Conservation (phyloP, 75 land plant species). For the Sequoiadendron giganteum region DNA sequence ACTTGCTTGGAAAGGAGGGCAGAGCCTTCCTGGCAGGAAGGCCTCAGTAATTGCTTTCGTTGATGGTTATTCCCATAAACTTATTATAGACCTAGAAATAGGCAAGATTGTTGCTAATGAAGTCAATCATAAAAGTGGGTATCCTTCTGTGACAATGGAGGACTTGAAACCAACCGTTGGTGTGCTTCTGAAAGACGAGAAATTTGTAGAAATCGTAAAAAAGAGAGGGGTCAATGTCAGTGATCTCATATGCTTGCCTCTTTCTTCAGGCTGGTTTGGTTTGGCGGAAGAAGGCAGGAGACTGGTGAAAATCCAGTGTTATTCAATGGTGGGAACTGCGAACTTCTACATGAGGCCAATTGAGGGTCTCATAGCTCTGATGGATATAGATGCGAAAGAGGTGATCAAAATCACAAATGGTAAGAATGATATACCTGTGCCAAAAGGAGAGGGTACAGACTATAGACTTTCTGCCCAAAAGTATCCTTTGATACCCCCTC, state of each 20-base stretch:
- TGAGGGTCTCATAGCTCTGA: constrained; percentile 66
- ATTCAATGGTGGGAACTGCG: constrained; percentile 51
- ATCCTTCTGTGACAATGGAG: constrained; percentile 52
- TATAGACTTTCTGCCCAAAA: constrained; percentile 42
- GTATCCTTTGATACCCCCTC: constrained; percentile 15
- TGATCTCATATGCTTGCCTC: constrained; percentile 51
- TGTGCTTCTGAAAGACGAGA: constrained; percentile 31
- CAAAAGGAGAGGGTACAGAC: constrained; percentile 65
- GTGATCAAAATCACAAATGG: constrained; percentile 49
- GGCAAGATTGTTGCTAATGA: constrained; percentile 15
- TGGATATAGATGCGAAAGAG: constrained; percentile 54
- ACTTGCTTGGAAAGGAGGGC: constrained; percentile 50
- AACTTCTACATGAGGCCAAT: constrained; percentile 93
- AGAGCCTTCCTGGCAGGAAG: constrained; percentile 35
- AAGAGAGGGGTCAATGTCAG: constrained; percentile 51
- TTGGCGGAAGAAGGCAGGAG: constrained; percentile 48
- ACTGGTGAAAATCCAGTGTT: constrained; percentile 69
- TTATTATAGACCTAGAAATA: constrained; percentile 43
- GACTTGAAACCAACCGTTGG: constrained; percentile 29
- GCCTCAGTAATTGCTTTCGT: constrained; percentile 51
- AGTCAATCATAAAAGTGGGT: constrained; percentile 36
- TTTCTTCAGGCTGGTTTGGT: constrained; percentile 66
- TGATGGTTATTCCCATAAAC: constrained; percentile 21
- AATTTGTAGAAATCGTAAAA: constrained; percentile 43
- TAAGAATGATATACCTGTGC: constrained; percentile 51